Base-by-base conservation (phyloP, 768 basidiomycete genomes). In the Amanita pallidorosea region DNA sequence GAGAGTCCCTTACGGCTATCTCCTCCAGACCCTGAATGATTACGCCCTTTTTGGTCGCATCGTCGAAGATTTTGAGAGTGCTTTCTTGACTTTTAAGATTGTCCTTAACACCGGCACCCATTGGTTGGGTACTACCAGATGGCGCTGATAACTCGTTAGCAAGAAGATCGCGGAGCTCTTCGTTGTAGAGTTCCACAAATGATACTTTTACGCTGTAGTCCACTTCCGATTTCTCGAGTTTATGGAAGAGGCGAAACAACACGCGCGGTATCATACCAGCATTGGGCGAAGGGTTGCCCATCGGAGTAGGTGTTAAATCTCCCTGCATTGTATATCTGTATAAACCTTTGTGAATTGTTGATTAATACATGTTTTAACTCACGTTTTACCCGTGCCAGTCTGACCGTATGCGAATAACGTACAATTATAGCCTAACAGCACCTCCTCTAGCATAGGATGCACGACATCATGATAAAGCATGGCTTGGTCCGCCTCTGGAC, bases 321-420 rank as follows among this genome's bases (percentile, higher is more conserved):
- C 96, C 96, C 67, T 97, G 93, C 96, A 98, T 99, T 3, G 96
- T 99, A 61, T 93, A 87, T 40, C 84, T 88, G 48, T 13, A 33
- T 11, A 22, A 23, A 23, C 47, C 29, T 51, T 20, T 36, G 45
- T 45, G 15, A 41, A 37, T 1, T 47, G 43, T 15, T 43, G 18
- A 52, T 33, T 17, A 46, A 37, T n/a, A 27, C 46, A 45, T n/a
- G 40, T 7, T 13, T 3, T 71, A 17, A 22, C 89, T 58, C 63
- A 96, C 91, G 96, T 98, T 71, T 99, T 99, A 18, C 96, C 96
- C 0, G 96, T 97, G 1, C 96, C 96, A 0, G 96, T 98, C 65
- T 98, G 96, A 2, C 96, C 96, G 62, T 99, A 99, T 4, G 94
- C 94, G 67, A 98, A 97, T 18, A 99, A 72, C 0, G 91, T 95